Conservation (phyloP, 108 stramenopile genomes). For the Parietichytrium sp. region DNA sequence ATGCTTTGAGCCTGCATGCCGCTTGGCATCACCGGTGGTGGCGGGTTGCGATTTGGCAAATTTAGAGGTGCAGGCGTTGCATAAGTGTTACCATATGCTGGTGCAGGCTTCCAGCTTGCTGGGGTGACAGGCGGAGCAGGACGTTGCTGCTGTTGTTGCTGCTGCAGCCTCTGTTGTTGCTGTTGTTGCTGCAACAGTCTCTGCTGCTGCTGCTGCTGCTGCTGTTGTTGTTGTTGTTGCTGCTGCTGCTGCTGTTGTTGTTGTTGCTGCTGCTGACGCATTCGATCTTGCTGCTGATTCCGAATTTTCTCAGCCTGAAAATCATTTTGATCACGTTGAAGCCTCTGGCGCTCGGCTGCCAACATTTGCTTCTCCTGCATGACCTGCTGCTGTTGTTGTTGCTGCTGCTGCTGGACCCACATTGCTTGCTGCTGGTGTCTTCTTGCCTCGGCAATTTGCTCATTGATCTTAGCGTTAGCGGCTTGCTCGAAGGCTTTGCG, state of each 20-base stretch:
- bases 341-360: background rate
- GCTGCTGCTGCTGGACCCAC: slow-evolving; percentile 16
- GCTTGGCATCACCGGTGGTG: background rate
- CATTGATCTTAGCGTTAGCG: background rate
- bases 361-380: slow-evolving; percentile 3
- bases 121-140: slow-evolving; percentile 23
- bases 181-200: background rate
- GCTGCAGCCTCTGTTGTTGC: background rate
- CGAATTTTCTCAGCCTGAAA: background rate
- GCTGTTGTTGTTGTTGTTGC: slow-evolving; percentile 5
- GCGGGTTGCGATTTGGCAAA: slow-evolving; percentile 17
- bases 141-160: slow-evolving; percentile 12
- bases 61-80: slow-evolving; percentile 28
- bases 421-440: slow-evolving; percentile 23
- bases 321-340: slow-evolving; percentile 3
- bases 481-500: slow-evolving; percentile 9
- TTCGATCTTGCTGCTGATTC: slow-evolving; percentile 6
- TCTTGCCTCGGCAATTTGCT: slow-evolving; percentile 23
- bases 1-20: no score
- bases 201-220: slow-evolving; percentile 5
- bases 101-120: slow-evolving; percentile 12
- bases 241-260: slow-evolving; percentile 10
- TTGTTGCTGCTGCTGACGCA: slow-evolving; percentile 11
- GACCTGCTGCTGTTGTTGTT: slow-evolving; percentile 15
- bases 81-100: slow-evolving; percentile 14